A percentile compares a stretch with the other conserved stretches of the same genome.
phyloP scores from a whole-genome alignment of 2,329 filamentous ascomycete species.

The Phaeosphaeria sp. region DNA sequence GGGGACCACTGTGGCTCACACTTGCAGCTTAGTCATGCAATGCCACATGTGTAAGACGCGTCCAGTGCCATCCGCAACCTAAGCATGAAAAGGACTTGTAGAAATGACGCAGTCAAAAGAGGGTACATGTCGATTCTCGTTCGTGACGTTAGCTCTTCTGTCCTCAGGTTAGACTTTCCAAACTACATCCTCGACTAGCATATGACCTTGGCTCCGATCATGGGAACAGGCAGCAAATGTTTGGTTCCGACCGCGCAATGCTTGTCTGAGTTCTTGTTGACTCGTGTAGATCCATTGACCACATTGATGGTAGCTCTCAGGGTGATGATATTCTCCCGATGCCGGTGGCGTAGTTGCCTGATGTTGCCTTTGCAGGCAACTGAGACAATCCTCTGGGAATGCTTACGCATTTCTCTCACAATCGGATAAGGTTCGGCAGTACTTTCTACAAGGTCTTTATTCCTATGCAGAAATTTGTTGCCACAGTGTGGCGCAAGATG shows the following conservation, averaged over 20 bases:
- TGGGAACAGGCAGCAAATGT: neutral
- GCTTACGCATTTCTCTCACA: neutral
- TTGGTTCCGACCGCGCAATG: neutral
- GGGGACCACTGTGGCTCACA: no score
- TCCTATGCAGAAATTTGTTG: neutral
- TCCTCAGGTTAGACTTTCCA: no score
- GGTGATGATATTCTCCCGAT: neutral
- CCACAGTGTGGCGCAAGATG: constrained; percentile 12
- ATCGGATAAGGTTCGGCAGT: neutral
- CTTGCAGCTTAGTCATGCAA: neutral
- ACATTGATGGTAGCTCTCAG: neutral
- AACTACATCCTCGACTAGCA: neutral
- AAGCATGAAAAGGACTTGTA: neutral
- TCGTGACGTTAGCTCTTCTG: neutral
- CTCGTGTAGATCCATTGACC: neutral
- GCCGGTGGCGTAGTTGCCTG: neutral
- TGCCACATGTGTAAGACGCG: neutral
- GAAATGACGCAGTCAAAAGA: neutral
- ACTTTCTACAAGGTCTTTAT: neutral
- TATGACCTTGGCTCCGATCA: neutral
- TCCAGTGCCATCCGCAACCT: neutral
- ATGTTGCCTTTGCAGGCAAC: neutral
- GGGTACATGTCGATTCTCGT: no score
- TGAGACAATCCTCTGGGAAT: neutral
- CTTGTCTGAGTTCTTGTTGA: neutral